Conservation (phyloP, 257 asterid genomes). For the Solanum gandarillasii region DNA sequence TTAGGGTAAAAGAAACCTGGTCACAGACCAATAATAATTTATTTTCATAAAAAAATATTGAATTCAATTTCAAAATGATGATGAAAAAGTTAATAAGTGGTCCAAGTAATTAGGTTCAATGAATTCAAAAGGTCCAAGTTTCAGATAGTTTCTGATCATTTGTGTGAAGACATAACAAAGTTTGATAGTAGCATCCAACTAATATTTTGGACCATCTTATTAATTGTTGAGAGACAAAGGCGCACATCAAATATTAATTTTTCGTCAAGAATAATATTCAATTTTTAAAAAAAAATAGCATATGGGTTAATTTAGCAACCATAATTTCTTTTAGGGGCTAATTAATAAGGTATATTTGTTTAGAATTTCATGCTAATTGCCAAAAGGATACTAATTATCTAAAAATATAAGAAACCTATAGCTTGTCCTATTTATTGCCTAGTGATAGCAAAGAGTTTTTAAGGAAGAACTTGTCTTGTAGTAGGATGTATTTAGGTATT, state of each 20-base stretch:
- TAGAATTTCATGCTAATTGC: not conserved
- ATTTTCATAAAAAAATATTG: not conserved
- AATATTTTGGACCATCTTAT: not conserved
- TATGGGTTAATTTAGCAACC: not conserved
- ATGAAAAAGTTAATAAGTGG: not conserved
- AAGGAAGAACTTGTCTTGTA: not conserved
- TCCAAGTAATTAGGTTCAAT: not conserved
- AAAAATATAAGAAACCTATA: not conserved
- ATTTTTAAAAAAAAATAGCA: not conserved
- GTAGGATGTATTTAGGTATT: not conserved
- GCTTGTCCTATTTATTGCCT: not conserved
- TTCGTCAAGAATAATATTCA: not conserved
- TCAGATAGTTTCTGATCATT: not conserved
- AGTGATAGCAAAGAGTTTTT: not conserved
- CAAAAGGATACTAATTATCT: not conserved
- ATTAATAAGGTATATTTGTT: not conserved
- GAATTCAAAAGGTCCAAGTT: not conserved
- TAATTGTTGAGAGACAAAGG: not conserved
- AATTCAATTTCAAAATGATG: not conserved
- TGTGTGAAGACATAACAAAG: not conserved
- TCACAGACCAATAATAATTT: conserved; percentile 11
- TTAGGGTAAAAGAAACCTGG: conserved; percentile 17
- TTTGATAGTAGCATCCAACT: conserved; percentile 1
- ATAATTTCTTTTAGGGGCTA: not conserved
- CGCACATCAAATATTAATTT: not conserved